Evolutionary conservation across 2,329 filamentous ascomycete genomes (phyloP).

Genomic region (Hypoxylon sp.): DNA sequence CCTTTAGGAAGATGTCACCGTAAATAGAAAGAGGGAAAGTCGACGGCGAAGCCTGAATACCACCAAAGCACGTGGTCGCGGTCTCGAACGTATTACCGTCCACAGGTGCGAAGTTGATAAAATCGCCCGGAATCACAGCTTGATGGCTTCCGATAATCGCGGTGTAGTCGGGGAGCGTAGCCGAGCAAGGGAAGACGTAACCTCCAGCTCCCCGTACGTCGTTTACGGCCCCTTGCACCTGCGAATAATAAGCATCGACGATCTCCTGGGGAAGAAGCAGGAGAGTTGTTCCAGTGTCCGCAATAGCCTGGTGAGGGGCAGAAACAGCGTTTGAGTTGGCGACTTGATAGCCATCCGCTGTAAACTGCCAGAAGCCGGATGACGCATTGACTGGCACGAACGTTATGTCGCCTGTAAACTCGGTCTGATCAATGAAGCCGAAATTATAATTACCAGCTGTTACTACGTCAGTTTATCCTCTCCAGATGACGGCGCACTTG

Average conservation of each 20-base stretch:
- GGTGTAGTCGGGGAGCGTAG: constrained; percentile 61
- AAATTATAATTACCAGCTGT: constrained; percentile 57
- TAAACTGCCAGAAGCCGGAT: constrained; percentile 76
- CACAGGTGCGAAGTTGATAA: constrained; percentile 63
- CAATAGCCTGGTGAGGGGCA: constrained; percentile 55
- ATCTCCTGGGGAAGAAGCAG: constrained; percentile 68
- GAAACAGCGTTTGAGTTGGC: constrained; percentile 55
- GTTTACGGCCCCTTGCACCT: constrained; percentile 67
- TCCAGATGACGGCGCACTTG: background rate
- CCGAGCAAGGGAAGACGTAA: constrained; percentile 69
- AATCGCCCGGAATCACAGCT: constrained; percentile 53
- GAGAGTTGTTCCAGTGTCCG: constrained; percentile 78
- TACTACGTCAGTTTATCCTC: constrained; percentile 19
- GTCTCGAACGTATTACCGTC: constrained; percentile 67
- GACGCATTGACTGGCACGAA: constrained; percentile 70
- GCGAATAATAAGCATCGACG: constrained; percentile 70
- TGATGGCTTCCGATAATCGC: constrained; percentile 50
- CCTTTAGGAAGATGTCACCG: constrained; percentile 79
- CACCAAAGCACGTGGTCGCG: constrained; percentile 72
- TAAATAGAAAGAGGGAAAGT: constrained; percentile 76
- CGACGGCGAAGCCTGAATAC: constrained; percentile 70
- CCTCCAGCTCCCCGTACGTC: constrained; percentile 62
- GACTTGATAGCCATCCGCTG: constrained; percentile 67
- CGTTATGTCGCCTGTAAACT: constrained; percentile 71
- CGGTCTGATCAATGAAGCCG: constrained; percentile 66